Base-by-base conservation (phyloP, 1,139 yeast genomes). In the Ogataea hybrid region DNA sequence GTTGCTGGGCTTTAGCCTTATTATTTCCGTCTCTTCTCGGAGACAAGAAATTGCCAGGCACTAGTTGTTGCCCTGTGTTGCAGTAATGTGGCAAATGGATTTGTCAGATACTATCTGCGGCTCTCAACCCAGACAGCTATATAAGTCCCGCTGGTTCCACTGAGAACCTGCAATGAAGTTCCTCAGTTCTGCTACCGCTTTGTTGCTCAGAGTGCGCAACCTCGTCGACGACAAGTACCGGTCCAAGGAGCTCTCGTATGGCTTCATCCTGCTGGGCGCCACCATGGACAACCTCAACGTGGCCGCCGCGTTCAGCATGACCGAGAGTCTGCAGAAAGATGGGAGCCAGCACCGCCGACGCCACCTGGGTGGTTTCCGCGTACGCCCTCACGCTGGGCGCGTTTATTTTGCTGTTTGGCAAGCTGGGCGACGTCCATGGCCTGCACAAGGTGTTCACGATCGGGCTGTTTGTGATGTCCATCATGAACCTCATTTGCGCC, bases 371-470 rank as follows among this genome's bases (percentile, higher is more conserved):
- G 1, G 42, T 68, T 8, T 63, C 71, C 1, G 67, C 66, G 0
- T 68, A 68, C 50, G 62, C 70, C 1, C 43, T 68, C 10, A 65
- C 70, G 0, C 49, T 65, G 21, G 69, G 68, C 5, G 54, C 69
- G 0, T 66, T 67, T 46, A 67, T 68, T 34, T 52, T 67, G n/a
- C n/a, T n/a, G n/a, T n/a, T n/a, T n/a, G n/a, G n/a, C n/a, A n/a
- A n/a, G 27, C 18, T 68, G 1, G 61, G 62, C 4, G 71, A 68
- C 46, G 53, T 64, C 3, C 17, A 64, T 6, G 71, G 71, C 6
- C 59, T 61, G 9, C 58, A 65, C 39, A 46, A 40, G 18, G 54
- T 63, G 2, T 65, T 56, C 30, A 23, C 49, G 3, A 6, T 38
- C 6, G 60, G 62, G 7, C 10, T 48, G 30, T 37, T 47, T 7